Base-by-base conservation (phyloP, 140 eudicot species). In the Flaveria floridana region DNA sequence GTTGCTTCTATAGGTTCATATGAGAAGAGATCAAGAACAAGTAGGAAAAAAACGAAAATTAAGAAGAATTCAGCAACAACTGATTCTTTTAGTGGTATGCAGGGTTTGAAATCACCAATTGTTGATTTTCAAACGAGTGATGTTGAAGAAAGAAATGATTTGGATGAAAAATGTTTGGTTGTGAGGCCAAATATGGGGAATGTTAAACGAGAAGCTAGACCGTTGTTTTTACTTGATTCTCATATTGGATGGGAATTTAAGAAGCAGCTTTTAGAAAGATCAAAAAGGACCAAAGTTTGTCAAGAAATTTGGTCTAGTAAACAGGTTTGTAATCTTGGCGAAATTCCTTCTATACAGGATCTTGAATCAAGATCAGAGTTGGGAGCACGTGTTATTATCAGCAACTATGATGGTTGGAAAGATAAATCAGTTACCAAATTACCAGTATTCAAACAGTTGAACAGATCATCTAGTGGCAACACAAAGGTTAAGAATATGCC, bases 1-100 rank as follows among this genome's bases (percentile, higher is more conserved):
- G 69, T 78, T 71, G 88, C 87, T 72, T 82, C 88, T 13, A 34
- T 93, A 50, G 86, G 80, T 75, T 80, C 46, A 7, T 8, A 13
- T 7, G 58, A 52, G 53, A 86, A 71, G 53, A 80, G 82, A 59
- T 71, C 81, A 19, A 75, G 73, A 59, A 68, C 19, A 80, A 8
- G 9, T 50, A 59, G 68, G 77, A 41, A 25, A 69, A 75, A 6
- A 5, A 3, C 12, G 53, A 39, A 37, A 75, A 34, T 9, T 7
- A 72, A 64, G 52, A 69, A 70, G 37, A 75, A 50, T 41, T 73
- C 68, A 26, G 16, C 55, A 34, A 64, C 55, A 59, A 9, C 4
- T 18, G 68, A 68, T 63, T 53, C 55, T 61, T 62, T 20, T 78
- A 61, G 58, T 28, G 56, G 64, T 41, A n/a, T 41, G 30, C 34